These are phyloP conservation scores for Jatropha podagrica DNA, from an alignment of 441 rosid species.

Conservation along the genomic window DNA sequence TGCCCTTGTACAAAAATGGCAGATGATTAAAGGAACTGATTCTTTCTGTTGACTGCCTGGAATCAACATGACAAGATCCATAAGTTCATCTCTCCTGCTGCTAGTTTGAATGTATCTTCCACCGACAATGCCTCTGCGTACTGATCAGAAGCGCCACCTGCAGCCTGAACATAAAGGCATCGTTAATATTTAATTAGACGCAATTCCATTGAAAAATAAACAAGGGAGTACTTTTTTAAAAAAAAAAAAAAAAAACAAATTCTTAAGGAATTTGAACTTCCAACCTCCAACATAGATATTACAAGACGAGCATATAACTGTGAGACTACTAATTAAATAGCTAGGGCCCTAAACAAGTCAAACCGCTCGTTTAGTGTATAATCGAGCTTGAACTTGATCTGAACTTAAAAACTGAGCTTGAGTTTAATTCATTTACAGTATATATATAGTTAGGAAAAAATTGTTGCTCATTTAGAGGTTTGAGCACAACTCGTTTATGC, in stretches of 20 bases:
- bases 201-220: background rate
- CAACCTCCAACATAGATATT: too few relatives aligned
- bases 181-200: background rate
- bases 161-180: conserved; percentile 27
- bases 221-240: background rate
- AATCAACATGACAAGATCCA: conserved; percentile 44
- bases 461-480: too few relatives aligned
- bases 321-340: too few relatives aligned
- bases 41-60: conserved; percentile 2
- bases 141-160: conserved; percentile 31
- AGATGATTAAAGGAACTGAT: background rate
- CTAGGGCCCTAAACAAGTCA: too few relatives aligned
- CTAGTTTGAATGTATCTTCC: conserved; percentile 58
- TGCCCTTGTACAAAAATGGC: background rate
- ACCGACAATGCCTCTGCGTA: conserved; percentile 41
- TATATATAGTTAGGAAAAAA: too few relatives aligned
- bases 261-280: too few relatives aligned
- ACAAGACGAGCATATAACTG: too few relatives aligned
- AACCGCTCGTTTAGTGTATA: too few relatives aligned
- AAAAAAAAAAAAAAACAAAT: background rate
- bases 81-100: conserved; percentile 51
- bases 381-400: too few relatives aligned
- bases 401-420: too few relatives aligned
- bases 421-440: too few relatives aligned
- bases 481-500: too few relatives aligned